These are phyloP conservation scores for Pharnaceum exiguum DNA, from an alignment of 148 eudicot species.

Conservation along the genomic window DNA sequence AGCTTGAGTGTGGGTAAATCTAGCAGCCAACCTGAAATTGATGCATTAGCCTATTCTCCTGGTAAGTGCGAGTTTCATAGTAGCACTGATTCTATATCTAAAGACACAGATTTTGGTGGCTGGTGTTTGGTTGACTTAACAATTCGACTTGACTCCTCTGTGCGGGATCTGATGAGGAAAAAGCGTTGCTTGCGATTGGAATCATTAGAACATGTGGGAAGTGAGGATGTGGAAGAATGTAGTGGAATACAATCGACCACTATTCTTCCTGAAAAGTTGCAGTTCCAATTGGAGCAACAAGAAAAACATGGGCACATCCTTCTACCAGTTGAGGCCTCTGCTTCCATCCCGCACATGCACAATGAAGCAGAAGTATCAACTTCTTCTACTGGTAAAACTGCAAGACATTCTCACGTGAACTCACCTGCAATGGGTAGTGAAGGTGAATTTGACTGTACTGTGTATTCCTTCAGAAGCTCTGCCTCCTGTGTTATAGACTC, in stretches of 20 bases:
- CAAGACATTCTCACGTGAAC: constrained; percentile 2
- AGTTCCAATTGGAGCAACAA: constrained; percentile 9
- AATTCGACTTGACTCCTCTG: constrained; percentile 45
- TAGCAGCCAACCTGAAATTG: constrained; percentile 12
- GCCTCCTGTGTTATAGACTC: too few relatives aligned
- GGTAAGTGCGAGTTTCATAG: constrained; percentile 13
- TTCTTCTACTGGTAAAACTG: background rate
- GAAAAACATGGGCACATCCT: constrained; percentile 20
- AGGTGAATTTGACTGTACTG: constrained; percentile 3
- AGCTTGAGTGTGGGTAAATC: constrained; percentile 11
- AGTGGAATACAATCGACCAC: constrained; percentile 12
- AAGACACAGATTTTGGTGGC: constrained; percentile 19
- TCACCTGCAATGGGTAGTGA: constrained; percentile 4
- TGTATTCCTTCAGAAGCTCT: constrained; percentile 1
- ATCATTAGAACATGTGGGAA: constrained; percentile 24
- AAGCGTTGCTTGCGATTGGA: constrained; percentile 45
- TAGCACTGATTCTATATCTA: constrained; percentile 9
- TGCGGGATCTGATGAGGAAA: constrained; percentile 89
- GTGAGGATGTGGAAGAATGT: constrained; percentile 19
- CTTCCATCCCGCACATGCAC: constrained; percentile 4
- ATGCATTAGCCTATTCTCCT: constrained; percentile 14
- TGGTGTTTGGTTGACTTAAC: constrained; percentile 22
- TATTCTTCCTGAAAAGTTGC: constrained; percentile 20
- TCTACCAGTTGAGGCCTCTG: constrained; percentile 21
- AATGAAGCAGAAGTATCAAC: constrained; percentile 17